Percentiles rank a stretch among this genome's conserved stretches.
Conservation (phyloP, 306 rosid genomes). For the Castanea sativa region DNA sequence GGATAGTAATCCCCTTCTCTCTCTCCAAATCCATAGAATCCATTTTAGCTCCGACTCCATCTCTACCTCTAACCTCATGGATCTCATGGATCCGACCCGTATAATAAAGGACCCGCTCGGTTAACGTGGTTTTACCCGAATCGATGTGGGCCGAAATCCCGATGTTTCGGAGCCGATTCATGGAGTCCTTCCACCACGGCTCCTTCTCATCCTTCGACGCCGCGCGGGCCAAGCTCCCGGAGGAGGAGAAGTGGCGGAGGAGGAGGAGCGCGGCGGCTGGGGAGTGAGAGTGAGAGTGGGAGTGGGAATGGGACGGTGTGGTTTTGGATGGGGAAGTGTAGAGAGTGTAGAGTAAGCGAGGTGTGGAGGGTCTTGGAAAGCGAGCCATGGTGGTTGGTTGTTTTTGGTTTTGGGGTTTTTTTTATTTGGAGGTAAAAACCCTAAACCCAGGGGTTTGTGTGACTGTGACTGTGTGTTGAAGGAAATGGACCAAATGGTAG, state of each 20-base stretch:
- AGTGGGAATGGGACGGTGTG: constrained; percentile 25
- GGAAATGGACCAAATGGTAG: not conserved
- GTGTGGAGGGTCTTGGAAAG: constrained; percentile 37
- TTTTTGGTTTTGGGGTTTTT: constrained; percentile 12
- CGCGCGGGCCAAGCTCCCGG: constrained; percentile 61
- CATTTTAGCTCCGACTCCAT: constrained; percentile 98
- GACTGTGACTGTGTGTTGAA: not conserved
- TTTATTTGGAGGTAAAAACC: constrained; percentile 38
- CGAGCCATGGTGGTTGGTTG: constrained; percentile 39
- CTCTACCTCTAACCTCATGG: constrained; percentile 90
- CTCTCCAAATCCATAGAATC: constrained; percentile 98
- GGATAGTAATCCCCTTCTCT: constrained; percentile 91
- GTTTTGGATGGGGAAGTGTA: constrained; percentile 11
- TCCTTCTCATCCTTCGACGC: constrained; percentile 58
- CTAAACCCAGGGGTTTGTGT: constrained; percentile 34
- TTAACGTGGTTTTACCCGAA: constrained; percentile 97
- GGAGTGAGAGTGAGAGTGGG: constrained; percentile 30
- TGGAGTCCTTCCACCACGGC: constrained; percentile 87
- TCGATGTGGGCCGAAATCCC: constrained; percentile 99
- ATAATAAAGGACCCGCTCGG: constrained; percentile 79
- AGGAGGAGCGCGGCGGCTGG: constrained; percentile 41
- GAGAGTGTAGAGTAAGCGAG: constrained; percentile 45
- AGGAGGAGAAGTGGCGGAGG: constrained; percentile 54
- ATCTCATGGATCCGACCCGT: constrained; percentile 95
- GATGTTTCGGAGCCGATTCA: constrained; percentile 76